Evolutionary conservation across 805 yeast genomes (phyloP), one percentile per base, ranked within the genome.

Genomic region (Lachancea dasiensis): DNA sequence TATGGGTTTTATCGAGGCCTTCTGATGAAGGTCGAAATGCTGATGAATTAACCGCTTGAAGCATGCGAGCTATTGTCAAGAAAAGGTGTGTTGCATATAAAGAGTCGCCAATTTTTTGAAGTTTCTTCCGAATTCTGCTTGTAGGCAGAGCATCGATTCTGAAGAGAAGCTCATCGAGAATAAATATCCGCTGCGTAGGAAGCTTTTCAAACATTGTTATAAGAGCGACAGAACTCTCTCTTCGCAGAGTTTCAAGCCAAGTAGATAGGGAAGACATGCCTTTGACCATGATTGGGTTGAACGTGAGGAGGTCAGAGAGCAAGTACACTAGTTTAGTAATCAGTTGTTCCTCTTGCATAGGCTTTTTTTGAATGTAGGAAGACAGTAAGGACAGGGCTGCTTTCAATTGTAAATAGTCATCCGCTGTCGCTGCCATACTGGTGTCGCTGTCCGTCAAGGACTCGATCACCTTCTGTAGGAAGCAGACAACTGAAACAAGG

Each of bases 301-400:
- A 44, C 46, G 53, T 46, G 4, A 60, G 32, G 11, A 59, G 27
- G 17, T 52, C 58, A 4, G 52, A 43, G 15, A 56, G 57, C 17
- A 76, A 53, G 47, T 75, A 81, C 43, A 81, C 85, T 20, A 84
- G 48, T 44, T 71, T 73, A 0, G 86, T 77, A 7, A 81, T 51
- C 0, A 71, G 49, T 3, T 61, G 65, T 27, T 81, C 89, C 38
- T 76, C 75, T 27, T 68, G 35, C 28, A 49, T 47, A 6, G 56
- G 50, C 15, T 36, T 41, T 26, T 45, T 41, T 6, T 38, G 25
- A n/a, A 59, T 44, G 31, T 52, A 58, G 8, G 34, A 27, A 6
- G 60, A 58, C 5, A 59, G 39, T 14, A 48, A 39, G 6, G 30
- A 26, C 4, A 50, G 37, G 3, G 54, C 40, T n/a, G 49, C 48